Conservation (phyloP, 2,329 filamentous ascomycete genomes). For the Penicillium frequentans region DNA sequence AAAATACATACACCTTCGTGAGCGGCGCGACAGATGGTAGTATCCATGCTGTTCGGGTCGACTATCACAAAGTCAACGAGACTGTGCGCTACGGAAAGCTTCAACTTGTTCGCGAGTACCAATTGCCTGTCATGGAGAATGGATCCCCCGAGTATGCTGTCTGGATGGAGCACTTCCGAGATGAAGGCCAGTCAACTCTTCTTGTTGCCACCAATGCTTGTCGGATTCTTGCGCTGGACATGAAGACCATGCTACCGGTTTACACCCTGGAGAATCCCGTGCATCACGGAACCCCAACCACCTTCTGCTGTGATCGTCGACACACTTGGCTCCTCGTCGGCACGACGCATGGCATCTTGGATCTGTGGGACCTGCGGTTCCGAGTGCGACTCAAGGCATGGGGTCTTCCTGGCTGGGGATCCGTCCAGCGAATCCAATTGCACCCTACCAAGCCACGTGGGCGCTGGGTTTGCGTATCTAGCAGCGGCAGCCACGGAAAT, state of each 20-base stretch:
- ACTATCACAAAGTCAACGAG: slow-evolving; percentile 59
- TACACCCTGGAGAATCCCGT: slow-evolving; percentile 84
- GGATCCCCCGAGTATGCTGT: slow-evolving; percentile 69
- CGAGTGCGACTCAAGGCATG: slow-evolving; percentile 82
- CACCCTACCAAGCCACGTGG: slow-evolving; percentile 77
- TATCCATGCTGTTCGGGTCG: slow-evolving; percentile 85
- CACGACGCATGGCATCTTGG: slow-evolving; percentile 87
- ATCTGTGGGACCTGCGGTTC: slow-evolving; percentile 97
- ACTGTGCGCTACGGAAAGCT: slow-evolving; percentile 75
- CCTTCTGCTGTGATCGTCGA: slow-evolving; percentile 82
- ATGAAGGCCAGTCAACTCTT: slow-evolving; percentile 77
- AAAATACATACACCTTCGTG: slow-evolving; percentile 90
- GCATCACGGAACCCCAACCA: slow-evolving; percentile 87
- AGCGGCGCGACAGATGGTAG: slow-evolving; percentile 88
- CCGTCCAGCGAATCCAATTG: slow-evolving; percentile 76
- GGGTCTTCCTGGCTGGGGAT: slow-evolving; percentile 77
- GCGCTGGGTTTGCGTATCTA: slow-evolving; percentile 83
- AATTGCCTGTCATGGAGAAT: slow-evolving; percentile 52
- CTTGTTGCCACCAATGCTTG: slow-evolving; percentile 84
- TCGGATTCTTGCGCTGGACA: slow-evolving; percentile 78
- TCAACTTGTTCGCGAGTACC: slow-evolving; percentile 74
- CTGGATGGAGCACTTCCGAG: slow-evolving; percentile 89
- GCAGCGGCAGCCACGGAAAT: slow-evolving; percentile 74
- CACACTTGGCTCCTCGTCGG: slow-evolving; percentile 89
- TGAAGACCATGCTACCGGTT: slow-evolving; percentile 79